Conservation (phyloP, 768 basidiomycete species). For the Lentinula edodes region DNA sequence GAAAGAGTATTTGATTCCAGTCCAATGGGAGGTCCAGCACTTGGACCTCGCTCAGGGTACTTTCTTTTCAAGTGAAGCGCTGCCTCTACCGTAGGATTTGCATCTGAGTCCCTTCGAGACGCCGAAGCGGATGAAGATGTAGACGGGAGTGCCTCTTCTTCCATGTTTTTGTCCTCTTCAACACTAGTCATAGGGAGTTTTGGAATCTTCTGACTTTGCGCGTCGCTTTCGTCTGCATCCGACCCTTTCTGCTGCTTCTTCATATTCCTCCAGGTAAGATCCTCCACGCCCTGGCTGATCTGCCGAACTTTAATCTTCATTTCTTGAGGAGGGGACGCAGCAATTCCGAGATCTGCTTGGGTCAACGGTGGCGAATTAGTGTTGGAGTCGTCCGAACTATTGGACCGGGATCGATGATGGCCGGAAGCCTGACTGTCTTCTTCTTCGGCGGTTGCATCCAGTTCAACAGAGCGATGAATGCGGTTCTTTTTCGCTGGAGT, state of each 20-base stretch:
- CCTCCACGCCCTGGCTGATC: constrained; percentile 76
- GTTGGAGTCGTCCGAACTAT: constrained; percentile 25
- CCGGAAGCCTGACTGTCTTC: constrained; percentile 30
- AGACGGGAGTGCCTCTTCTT: constrained; percentile 2
- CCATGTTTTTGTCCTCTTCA: not conserved
- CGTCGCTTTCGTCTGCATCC: constrained; percentile 16
- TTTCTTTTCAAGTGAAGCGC: constrained; percentile 72
- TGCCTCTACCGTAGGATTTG: constrained; percentile 36
- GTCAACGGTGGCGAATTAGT: constrained; percentile 41
- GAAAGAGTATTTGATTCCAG: constrained; percentile 13
- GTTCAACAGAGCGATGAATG: constrained; percentile 23
- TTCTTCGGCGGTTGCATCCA: constrained; percentile 63
- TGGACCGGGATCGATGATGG: constrained; percentile 6
- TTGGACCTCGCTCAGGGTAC: constrained; percentile 60
- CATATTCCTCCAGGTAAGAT: constrained; percentile 63
- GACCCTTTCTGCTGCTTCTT: constrained; percentile 19
- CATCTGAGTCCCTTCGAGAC: constrained; percentile 30
- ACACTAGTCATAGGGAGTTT: not conserved
- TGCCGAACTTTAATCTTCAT: constrained; percentile 68
- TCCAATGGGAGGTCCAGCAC: constrained; percentile 44
- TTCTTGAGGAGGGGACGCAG: constrained; percentile 70
- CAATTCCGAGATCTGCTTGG: constrained; percentile 14
- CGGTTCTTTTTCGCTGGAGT: constrained; percentile 78
- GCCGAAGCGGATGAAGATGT: constrained; percentile 1
- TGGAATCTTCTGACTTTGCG: constrained; percentile 5